These are phyloP conservation scores for Leucocoprinus sp. DNA, from an alignment of 768 basidiomycete genomes.

Conservation along the genomic window DNA sequence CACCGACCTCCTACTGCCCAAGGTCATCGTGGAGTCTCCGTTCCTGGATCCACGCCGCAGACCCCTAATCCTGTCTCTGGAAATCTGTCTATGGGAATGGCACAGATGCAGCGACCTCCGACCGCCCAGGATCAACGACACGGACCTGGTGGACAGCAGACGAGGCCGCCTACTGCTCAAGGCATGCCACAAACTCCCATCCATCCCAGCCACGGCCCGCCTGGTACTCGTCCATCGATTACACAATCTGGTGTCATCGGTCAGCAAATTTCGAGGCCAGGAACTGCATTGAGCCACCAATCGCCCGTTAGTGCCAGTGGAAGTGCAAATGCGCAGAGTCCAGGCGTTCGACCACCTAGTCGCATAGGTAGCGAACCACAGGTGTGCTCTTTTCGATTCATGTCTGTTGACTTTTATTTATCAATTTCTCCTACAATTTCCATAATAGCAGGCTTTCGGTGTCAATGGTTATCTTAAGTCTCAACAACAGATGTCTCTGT, in stretches of 20 bases:
- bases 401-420: slow-evolving; percentile 2
- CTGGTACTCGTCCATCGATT: slow-evolving; percentile 4
- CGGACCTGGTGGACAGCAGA: slow-evolving; percentile 3
- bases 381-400: slow-evolving; percentile 4
- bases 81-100: slow-evolving; percentile 3
- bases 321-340: slow-evolving; percentile 10
- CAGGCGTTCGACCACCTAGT: slow-evolving; percentile 13
- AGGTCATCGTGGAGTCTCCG: slow-evolving; percentile 4
- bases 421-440: not conserved
- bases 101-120: slow-evolving; percentile 5
- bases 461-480: slow-evolving; percentile 12
- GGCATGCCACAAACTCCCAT: slow-evolving; percentile 11
- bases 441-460: not conserved
- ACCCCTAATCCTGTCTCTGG: slow-evolving; percentile 5
- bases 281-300: slow-evolving; percentile 14
- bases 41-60: slow-evolving; percentile 3
- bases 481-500: slow-evolving; percentile 8
- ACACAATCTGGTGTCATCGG: slow-evolving; percentile 1
- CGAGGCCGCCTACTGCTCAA: slow-evolving; percentile 19
- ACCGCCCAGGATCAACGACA: slow-evolving; percentile 9
- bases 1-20: slow-evolving; percentile 8
- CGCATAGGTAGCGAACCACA: slow-evolving; percentile 9
- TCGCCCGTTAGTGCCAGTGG: slow-evolving; percentile 12
- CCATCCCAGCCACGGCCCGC: not conserved
- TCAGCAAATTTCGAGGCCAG: slow-evolving; percentile 13